Base-by-base conservation (phyloP, 208 protist species). In the Porcisia deanei region DNA sequence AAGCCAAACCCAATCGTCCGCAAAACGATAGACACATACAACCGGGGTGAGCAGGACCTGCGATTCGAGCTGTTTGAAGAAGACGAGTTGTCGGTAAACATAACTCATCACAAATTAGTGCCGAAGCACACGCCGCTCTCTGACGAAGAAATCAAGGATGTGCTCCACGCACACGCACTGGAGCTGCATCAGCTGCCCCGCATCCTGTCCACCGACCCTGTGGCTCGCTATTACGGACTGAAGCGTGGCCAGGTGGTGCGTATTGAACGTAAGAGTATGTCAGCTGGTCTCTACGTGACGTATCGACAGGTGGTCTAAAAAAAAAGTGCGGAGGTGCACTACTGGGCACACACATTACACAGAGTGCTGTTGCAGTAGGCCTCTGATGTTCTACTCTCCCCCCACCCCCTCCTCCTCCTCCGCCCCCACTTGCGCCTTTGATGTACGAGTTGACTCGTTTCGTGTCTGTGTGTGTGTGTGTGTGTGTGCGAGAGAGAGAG, bases 231-330 rank as follows among this genome's bases (percentile, higher is more conserved):
- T 81, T 99, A 98, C 84, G 98, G 98, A 41, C 80, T 99, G 39
- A 76, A 89, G 54, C 81, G 88, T 41, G 97, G 97, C 1, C 79
- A 98, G 61, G 96, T 99, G 8, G 95, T 99, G 37, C 97, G 98
- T 73, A 99, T 99, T 85, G 97, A 98, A 82, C 92, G 99, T 12
- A 88, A 91, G 66, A 98, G 91, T 37, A 98, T 99, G 86, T 99
- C 98, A 3, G 99, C 98, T 0, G 99, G 98, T 34, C 82, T 97
- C 39, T 99, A 99, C 88, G 95, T 99, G n/a, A 99, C 99, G 16
- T 99, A 99, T 85, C 89, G 99, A 39, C 89, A 99, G 73, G 98
- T 99, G 30, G 84, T 98, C 22, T 99, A 87, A 87, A 66, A 43
- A 54, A 5, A 87, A 66, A 43, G 65, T 14, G 43, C 25, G 30